Evolutionary conservation across 768 basidiomycete genomes (phyloP), one percentile per base, ranked within the genome.

Genomic region (Tephrocybe sp.): DNA sequence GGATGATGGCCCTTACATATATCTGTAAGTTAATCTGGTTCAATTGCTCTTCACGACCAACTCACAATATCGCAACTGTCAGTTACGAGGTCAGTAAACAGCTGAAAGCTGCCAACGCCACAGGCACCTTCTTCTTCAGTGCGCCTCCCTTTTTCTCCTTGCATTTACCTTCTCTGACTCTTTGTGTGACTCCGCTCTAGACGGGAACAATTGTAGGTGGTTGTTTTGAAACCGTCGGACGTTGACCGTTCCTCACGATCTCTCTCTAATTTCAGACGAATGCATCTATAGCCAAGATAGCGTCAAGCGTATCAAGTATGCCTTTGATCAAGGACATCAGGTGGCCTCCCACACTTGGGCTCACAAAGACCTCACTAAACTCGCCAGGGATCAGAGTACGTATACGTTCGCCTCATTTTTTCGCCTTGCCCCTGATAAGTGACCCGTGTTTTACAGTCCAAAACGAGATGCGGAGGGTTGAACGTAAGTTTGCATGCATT

Each of bases 271-370:
- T 16, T 3, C 27, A 70, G 69, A 49, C 30, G 65, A 59, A 16
- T 69, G 70, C 46, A 69, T 72, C 16, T 69, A 72, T 49, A 58
- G 54, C 25, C 28, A 48, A 15, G 64, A 62, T 11, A 60, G 54
- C 25, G 62, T 62, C 1, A 43, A 62, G 31, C 61, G 65, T 18
- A 60, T 69, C 45, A 59, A 62, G 47, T 67, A 63, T 24, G 66
- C 57, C 9, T 65, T 61, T 24, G 54, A 60, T 31, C 52, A 64
- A 24, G 68, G 69, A 3, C 64, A 68, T 46, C 69, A 71, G 46
- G 55, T 72, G 5, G 67, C 60, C 1, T 66, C 65, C n/a, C 69
- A 71, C 34, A 67, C 67, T 0, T 71, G 71, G 68, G 53, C 57
- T 11, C 70, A 70, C 52, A 56, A 59, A 37, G 60, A 70, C 27